These are phyloP conservation scores for Abortiporus biennis DNA, from an alignment of 1,284 basidiomycete species.

Conservation along the genomic window DNA sequence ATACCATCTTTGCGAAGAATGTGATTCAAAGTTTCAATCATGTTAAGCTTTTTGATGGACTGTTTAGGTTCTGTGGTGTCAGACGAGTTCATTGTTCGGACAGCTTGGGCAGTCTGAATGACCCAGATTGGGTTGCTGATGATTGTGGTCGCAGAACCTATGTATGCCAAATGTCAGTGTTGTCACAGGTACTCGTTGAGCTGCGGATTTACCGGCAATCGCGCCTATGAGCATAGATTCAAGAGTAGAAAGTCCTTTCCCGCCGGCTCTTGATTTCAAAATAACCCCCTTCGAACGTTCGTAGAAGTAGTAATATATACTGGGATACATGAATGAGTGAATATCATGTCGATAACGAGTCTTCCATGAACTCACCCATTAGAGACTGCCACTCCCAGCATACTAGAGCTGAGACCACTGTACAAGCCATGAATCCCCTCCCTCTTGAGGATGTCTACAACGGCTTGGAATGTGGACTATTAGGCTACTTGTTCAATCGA, in stretches of 20 bases:
- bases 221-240: constrained; percentile 91
- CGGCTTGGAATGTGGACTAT: constrained; percentile 50
- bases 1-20: constrained; percentile 79
- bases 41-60: constrained; percentile 49
- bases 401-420: constrained; percentile 80
- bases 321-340: neutral
- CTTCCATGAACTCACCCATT: constrained; percentile 61
- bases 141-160: constrained; percentile 87
- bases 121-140: constrained; percentile 96
- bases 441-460: constrained; percentile 74
- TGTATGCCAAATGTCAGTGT: neutral
- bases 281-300: constrained; percentile 59
- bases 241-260: constrained; percentile 69
- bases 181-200: neutral
- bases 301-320: constrained; percentile 81
- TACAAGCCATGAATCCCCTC: constrained; percentile 89
- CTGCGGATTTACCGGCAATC: constrained; percentile 61
- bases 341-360: constrained; percentile 1
- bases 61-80: constrained; percentile 20
- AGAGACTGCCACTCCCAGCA: constrained; percentile 90
- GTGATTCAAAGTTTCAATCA: constrained; percentile 63
- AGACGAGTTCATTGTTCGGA: constrained; percentile 45
- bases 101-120: constrained; percentile 89
- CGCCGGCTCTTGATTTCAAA: constrained; percentile 49
- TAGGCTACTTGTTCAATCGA: neutral